Percentiles rank a stretch among this genome's conserved stretches.
Conservation (phyloP, 2,329 filamentous ascomycete species). For the Cladophialophora carrionii region DNA sequence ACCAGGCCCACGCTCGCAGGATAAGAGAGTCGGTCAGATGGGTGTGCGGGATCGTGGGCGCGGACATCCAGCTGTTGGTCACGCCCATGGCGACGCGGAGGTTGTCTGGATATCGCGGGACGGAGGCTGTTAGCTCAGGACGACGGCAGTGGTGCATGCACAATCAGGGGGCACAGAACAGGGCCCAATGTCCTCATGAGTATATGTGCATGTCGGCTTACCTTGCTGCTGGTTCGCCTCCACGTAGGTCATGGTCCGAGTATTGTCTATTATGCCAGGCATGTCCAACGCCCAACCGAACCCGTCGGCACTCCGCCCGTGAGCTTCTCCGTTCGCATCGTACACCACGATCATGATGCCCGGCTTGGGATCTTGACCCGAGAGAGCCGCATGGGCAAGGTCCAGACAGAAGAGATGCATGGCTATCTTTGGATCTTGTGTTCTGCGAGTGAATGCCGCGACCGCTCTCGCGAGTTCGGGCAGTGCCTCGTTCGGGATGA, state of each 20-base stretch:
- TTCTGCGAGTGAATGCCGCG: constrained; percentile 2
- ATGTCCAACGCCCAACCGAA: constrained; percentile 12
- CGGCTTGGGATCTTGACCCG: constrained; percentile 6
- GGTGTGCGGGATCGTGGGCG: constrained; percentile 1
- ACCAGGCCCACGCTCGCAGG: constrained; percentile 9
- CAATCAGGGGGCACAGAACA: not conserved
- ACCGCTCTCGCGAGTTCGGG: not conserved
- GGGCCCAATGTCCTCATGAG: not conserved
- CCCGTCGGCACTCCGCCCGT: constrained; percentile 14
- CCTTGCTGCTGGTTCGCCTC: constrained; percentile 14
- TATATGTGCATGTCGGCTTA: not conserved
- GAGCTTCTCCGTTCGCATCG: constrained; percentile 14
- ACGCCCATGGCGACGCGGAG: constrained; percentile 13
- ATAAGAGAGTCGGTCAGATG: constrained; percentile 3
- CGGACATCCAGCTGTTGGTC: constrained; percentile 16
- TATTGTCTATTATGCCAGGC: constrained; percentile 4
- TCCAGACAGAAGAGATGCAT: constrained; percentile 16
- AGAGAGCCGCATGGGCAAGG: constrained; percentile 11
- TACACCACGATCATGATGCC: constrained; percentile 15
- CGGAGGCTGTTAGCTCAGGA: not conserved
- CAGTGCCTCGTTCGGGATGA: constrained; percentile 10
- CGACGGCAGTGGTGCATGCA: too few species aligned
- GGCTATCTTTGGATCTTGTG: constrained; percentile 11
- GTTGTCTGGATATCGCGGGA: not conserved
- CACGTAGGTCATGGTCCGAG: constrained; percentile 6